Evolutionary conservation across 192 early-diverging fungal species (phyloP).

Genomic region (Thoreauomyces humboldtii): DNA sequence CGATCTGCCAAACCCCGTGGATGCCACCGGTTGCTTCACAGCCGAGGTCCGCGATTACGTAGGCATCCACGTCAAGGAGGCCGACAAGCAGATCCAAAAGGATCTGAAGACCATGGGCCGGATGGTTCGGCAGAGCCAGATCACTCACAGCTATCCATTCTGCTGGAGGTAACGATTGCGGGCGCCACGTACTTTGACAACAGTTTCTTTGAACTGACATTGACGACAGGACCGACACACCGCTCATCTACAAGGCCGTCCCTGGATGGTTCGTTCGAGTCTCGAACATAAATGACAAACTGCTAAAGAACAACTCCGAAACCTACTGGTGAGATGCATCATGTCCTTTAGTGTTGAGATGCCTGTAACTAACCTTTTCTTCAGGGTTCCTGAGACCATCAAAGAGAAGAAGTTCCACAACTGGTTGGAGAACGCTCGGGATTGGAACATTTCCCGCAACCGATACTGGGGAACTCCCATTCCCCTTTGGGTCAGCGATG

Average conservation of each 20-base stretch:
- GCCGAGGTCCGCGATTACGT: conserved; percentile 72
- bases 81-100: conserved; percentile 96
- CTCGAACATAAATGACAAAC: conserved; percentile 73
- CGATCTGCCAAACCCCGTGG: conserved; percentile 85
- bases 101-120: conserved; percentile 77
- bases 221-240: conserved; percentile 86
- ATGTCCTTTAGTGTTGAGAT: too few species aligned
- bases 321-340: conserved; percentile 70
- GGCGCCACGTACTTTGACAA: neutral
- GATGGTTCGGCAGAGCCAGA: conserved; percentile 86
- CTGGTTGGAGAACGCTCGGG: conserved; percentile 93
- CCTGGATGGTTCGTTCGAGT: conserved; percentile 98
- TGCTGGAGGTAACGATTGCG: conserved; percentile 71
- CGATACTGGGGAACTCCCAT: conserved; percentile 99
- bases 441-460: conserved; percentile 98
- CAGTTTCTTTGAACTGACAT: conserved; percentile 8
- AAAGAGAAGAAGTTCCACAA: conserved; percentile 97
- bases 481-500: conserved; percentile 94
- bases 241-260: conserved; percentile 94
- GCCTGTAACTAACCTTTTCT: neutral
- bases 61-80: conserved; percentile 91
- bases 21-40: conserved; percentile 82
- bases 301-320: conserved; percentile 81
- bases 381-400: conserved; percentile 84
- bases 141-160: conserved; percentile 94